These are phyloP conservation scores for Oropetium thomaeum DNA, from an alignment of 176 grass and related monocot species.

Conservation along the genomic window DNA sequence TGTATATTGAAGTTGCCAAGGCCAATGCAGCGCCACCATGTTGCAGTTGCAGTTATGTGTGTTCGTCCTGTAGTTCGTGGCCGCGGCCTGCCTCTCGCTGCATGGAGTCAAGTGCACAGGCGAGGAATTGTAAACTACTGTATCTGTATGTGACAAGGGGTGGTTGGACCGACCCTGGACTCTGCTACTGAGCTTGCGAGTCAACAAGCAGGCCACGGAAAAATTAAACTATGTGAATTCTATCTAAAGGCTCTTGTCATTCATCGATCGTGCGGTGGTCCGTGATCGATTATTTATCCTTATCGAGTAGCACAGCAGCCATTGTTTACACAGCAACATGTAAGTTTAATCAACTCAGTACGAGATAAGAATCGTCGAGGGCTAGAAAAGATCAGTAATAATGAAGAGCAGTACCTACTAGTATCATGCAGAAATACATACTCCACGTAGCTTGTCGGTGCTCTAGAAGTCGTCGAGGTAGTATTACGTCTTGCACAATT, in stretches of 20 bases:
- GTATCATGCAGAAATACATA: background rate
- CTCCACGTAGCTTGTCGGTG: background rate
- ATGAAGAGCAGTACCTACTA: background rate
- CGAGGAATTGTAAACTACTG: too few species aligned
- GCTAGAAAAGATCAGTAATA: background rate
- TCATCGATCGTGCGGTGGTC: background rate
- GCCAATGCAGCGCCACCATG: background rate
- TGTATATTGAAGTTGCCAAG: background rate
- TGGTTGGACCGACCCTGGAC: slow-evolving; percentile 13
- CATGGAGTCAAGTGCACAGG: background rate
- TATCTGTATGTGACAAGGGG: too few species aligned
- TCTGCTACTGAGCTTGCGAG: background rate
- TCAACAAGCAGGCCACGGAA: slow-evolving; percentile 3
- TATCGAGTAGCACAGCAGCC: background rate
- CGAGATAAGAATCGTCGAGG: slow-evolving; percentile 40
- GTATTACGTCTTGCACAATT: background rate
- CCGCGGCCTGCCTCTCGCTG: background rate
- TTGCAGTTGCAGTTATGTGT: background rate
- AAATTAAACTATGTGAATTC: background rate
- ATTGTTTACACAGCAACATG: background rate
- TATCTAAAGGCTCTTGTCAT: background rate
- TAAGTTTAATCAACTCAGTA: background rate
- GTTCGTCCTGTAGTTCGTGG: slow-evolving; percentile 4
- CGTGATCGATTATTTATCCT: background rate
- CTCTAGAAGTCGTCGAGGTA: background rate